phyloP scores from a whole-genome alignment of 306 rosid genomes.

The Pachyrhizus erosus region DNA sequence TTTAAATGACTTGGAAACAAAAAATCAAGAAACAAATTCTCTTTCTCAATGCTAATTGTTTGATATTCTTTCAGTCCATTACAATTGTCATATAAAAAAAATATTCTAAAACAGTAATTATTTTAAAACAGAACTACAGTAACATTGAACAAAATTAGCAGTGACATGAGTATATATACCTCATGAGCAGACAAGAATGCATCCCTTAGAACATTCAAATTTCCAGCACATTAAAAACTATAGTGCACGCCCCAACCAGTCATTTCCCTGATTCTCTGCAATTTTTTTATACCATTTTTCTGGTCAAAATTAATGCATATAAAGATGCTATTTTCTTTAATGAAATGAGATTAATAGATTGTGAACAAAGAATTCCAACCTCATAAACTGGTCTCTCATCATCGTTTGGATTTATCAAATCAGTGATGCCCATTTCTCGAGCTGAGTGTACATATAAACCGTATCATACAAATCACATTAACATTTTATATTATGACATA shows the following conservation, averaged over 20 bases:
- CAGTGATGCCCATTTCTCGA: conserved; percentile 67
- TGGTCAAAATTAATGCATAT: background rate
- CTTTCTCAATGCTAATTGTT: no score
- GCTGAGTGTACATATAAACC: conserved; percentile 32
- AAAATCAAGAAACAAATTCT: no score
- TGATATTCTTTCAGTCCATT: no score
- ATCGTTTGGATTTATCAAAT: conserved; percentile 71
- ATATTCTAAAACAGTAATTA: no score
- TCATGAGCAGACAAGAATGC: conserved; percentile 70
- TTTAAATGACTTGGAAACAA: no score
- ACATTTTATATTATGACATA: background rate
- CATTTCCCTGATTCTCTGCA: conserved; percentile 65
- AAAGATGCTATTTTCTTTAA: no score
- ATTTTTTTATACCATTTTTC: background rate
- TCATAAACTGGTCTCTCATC: conserved; percentile 61
- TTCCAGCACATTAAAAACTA: conserved; percentile 80
- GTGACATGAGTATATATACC: conserved; percentile 39
- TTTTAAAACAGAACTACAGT: no score
- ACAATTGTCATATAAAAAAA: no score
- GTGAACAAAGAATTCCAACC: conserved; percentile 49
- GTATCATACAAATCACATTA: background rate
- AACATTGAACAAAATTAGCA: background rate
- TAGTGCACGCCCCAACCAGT: conserved; percentile 66
- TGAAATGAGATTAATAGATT: background rate
- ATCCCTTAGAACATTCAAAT: conserved; percentile 61